A percentile compares a stretch with the other conserved stretches of the same genome.
Evolutionary conservation across 192 early-diverging fungal genomes (phyloP).

Genomic region (Rhizoclosmatium sp.): DNA sequence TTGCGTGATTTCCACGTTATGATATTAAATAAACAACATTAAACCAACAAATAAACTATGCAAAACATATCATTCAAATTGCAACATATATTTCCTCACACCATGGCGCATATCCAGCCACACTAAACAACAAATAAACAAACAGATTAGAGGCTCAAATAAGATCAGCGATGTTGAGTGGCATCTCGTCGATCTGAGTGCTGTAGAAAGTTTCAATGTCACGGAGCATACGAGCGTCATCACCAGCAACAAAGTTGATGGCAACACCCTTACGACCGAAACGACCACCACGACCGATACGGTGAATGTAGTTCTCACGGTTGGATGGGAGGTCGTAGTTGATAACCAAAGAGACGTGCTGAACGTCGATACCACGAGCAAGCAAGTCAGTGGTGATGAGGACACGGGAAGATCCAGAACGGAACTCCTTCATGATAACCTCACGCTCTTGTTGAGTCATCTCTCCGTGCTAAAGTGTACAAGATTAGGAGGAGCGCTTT

Average conservation of each 20-base stretch:
- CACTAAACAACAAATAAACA: neutral
- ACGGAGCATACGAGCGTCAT: constrained; percentile 90
- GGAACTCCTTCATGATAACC: constrained; percentile 99
- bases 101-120: too few species aligned
- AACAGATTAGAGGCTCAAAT: constrained; percentile 14
- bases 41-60: too few species aligned
- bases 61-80: too few species aligned
- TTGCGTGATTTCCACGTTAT: too few species aligned
- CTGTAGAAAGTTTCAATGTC: constrained; percentile 99
- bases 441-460: constrained; percentile 97
- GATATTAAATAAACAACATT: too few species aligned
- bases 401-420: constrained; percentile 94
- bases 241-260: constrained; percentile 99
- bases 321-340: constrained; percentile 98
- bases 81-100: too few species aligned
- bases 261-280: constrained; percentile 99
- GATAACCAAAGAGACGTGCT: constrained; percentile 99
- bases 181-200: constrained; percentile 99
- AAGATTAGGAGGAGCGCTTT: neutral
- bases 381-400: constrained; percentile 98
- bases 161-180: constrained; percentile 94
- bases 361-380: constrained; percentile 99
- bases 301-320: constrained; percentile 99
- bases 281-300: constrained; percentile 99
- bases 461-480: constrained; percentile 82